Evolutionary conservation across 2,329 filamentous ascomycete genomes (phyloP), one percentile per base, ranked within the genome.

Genomic region (Lachnellula cervina): DNA sequence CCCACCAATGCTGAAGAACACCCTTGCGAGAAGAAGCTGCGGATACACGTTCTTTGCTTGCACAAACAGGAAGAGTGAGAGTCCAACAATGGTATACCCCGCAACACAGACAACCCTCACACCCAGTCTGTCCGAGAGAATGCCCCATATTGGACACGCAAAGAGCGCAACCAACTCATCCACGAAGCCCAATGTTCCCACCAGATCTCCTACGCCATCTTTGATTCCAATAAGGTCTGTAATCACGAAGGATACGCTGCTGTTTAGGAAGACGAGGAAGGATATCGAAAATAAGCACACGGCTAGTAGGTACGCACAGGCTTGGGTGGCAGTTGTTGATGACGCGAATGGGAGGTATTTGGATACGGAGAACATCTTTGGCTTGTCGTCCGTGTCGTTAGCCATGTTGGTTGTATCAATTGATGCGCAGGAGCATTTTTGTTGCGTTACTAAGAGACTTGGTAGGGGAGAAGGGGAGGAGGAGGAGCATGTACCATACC

Each of bases 191-290:
- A 95, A 79, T 9, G 90, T 94, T 53, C 90, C 90, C 58, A 93
- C 89, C 50, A 90, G 83, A 72, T 91, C 83, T 61, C 90, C 90
- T 8, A 94, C 88, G 64, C 80, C 78, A 59, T 84, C 73, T 68
- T 88, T 86, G 65, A 88, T 80, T 58, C 88, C 88, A 63, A 95
- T 85, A 59, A 90, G 80, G 71, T 93, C 88, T 58, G 89, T 93
- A 58, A 95, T 84, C 57, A 94, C 88, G 73, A 94, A 95, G 54
- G 87, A 90, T 57, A 94, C 79, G 68, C 84, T 87, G 75, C 85
- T 88, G 76, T 94, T 94, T 60, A 95, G 81, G 74, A 95, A 95
- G 66, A 95, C 90, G 62, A 95, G 86, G 75, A 94, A 94, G 53
- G 88, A 87, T 68, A 95, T 94, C 72, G 86, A 90, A 77, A 93